These are phyloP conservation scores for Deinandra increscens DNA, from an alignment of 129 eudicot genomes.

Conservation along the genomic window DNA sequence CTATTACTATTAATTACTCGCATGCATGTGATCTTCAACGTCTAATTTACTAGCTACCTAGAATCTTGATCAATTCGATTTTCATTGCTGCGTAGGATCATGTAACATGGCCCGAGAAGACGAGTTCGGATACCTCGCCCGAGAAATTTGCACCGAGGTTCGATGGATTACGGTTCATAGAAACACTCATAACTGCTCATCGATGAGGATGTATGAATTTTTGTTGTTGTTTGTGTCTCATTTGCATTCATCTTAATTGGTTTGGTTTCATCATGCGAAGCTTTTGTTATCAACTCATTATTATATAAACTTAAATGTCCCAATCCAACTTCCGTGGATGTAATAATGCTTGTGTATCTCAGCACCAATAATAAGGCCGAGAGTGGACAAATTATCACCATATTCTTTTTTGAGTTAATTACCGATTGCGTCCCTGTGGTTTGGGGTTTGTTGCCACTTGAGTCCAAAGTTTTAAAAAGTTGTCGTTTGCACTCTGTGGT, in stretches of 20 bases:
- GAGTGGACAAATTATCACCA: conserved; percentile 29
- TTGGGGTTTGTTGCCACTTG: no score
- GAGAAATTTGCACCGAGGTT: conserved; percentile 76
- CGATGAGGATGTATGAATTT: conserved; percentile 36
- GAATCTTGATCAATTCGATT: not conserved
- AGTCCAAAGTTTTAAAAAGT: no score
- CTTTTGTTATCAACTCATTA: not conserved
- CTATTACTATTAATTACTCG: no score
- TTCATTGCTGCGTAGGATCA: conserved; percentile 33
- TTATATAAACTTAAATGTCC: not conserved
- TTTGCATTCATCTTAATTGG: conserved; percentile 14
- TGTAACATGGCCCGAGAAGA: conserved; percentile 15
- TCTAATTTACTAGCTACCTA: no score
- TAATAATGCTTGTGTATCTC: conserved; percentile 23
- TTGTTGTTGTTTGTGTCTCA: conserved; percentile 14
- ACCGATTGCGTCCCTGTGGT: no score
- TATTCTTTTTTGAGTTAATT: not conserved
- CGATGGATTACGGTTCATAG: conserved; percentile 83
- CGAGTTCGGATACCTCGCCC: conserved; percentile 22
- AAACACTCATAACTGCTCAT: conserved; percentile 83
- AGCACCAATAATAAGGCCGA: conserved; percentile 10
- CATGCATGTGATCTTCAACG: no score
- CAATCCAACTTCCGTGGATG: conserved; percentile 5
- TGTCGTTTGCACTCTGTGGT: no score
- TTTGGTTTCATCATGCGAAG: conserved; percentile 20